Conservation (phyloP, 768 basidiomycete genomes). For the Coprinopsis sp. region DNA sequence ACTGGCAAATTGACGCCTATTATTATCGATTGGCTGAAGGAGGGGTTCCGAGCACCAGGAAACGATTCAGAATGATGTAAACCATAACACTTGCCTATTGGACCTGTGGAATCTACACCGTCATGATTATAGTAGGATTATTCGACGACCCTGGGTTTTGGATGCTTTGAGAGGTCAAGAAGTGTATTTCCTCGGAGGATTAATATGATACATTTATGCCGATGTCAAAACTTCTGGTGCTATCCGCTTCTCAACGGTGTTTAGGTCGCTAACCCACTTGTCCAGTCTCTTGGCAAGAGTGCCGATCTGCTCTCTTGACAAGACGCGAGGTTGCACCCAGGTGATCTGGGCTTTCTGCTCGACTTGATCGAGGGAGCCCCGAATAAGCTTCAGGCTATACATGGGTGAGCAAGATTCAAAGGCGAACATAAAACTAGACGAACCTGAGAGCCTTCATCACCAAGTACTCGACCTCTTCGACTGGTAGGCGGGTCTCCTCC, state of each 20-base stretch:
- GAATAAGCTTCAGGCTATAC: constrained; percentile 83
- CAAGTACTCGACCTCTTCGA: constrained; percentile 92
- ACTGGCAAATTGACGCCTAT: neutral
- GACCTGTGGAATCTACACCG: too few species aligned
- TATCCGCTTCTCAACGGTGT: constrained; percentile 67
- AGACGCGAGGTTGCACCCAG: constrained; percentile 97
- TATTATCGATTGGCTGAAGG: constrained; percentile 4
- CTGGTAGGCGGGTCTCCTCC: constrained; percentile 83
- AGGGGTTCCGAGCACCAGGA: too few species aligned
- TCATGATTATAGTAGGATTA: too few species aligned
- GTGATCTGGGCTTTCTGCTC: constrained; percentile 79
- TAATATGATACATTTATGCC: constrained; percentile 18
- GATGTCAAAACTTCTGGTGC: constrained; percentile 44
- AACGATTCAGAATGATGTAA: too few species aligned
- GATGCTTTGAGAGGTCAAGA: too few species aligned
- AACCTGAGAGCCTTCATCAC: constrained; percentile 98
- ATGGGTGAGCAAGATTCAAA: too few species aligned
- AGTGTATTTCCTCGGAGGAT: too few species aligned
- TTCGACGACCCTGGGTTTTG: too few species aligned
- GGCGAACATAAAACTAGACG: constrained; percentile 15
- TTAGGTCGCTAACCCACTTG: constrained; percentile 74
- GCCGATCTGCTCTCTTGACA: constrained; percentile 80
- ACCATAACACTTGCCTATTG: too few species aligned
- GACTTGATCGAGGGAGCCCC: constrained; percentile 89
- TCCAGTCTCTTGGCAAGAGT: constrained; percentile 68